Percentiles rank a stretch among this genome's conserved stretches.
Evolutionary conservation across 176 grass and related monocot genomes (phyloP).

Genomic region (Lolium rigidum): DNA sequence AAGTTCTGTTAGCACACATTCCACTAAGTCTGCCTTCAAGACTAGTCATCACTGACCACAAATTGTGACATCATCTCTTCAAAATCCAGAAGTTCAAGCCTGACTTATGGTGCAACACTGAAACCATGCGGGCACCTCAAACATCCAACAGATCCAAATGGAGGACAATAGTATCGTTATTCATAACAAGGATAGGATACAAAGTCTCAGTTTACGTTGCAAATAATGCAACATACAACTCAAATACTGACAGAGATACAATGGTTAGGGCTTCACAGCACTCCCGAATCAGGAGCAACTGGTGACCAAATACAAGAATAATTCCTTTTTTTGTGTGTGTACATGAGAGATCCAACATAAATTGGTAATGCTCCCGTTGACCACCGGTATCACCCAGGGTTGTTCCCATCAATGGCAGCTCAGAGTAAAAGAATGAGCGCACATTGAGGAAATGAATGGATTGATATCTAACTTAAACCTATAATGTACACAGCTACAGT

Average conservation of each 20-base stretch:
- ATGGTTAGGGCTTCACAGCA: slow-evolving; percentile 40
- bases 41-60: neutral
- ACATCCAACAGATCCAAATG: slow-evolving; percentile 19
- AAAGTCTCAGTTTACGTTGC: slow-evolving; percentile 13
- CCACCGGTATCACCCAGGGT: slow-evolving; percentile 42
- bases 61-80: neutral
- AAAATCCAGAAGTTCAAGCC: neutral
- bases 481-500: slow-evolving; percentile 51
- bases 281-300: slow-evolving; percentile 32
- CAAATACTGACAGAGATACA: slow-evolving; percentile 43
- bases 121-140: neutral
- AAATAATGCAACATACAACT: slow-evolving; percentile 28
- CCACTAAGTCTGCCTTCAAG: neutral
- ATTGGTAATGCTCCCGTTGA: slow-evolving; percentile 38
- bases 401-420: slow-evolving; percentile 62
- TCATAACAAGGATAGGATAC: slow-evolving; percentile 3
- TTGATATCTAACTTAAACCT: slow-evolving; percentile 50
- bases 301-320: slow-evolving; percentile 35
- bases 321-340: slow-evolving; percentile 36
- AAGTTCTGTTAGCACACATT: neutral
- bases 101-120: neutral
- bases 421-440: slow-evolving; percentile 62
- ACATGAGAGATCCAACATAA: slow-evolving; percentile 45
- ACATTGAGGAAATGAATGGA: slow-evolving; percentile 60
- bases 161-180: neutral